Evolutionary conservation across 2,329 filamentous ascomycete genomes (phyloP).

Genomic region (Fusarium guadeloupense): DNA sequence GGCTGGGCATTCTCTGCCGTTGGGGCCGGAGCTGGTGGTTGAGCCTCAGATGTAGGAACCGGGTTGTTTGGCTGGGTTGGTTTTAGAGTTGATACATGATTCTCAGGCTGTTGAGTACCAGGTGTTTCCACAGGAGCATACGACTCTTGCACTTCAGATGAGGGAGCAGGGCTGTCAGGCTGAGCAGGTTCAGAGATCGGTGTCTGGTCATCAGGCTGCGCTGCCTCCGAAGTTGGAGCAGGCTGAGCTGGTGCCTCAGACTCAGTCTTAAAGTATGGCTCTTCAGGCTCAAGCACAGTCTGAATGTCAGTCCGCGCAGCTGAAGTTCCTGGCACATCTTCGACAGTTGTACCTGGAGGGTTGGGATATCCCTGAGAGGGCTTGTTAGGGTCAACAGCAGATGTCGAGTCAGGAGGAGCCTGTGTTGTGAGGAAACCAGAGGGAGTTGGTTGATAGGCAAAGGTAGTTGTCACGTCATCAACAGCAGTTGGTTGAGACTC

Average conservation of each 20-base stretch:
- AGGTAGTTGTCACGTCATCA: slow-evolving; percentile 7
- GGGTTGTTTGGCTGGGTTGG: slow-evolving; percentile 4
- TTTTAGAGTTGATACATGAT: background rate
- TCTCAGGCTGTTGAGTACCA: slow-evolving; percentile 10
- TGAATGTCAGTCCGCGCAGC: slow-evolving; percentile 13
- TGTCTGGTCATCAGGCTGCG: slow-evolving; percentile 8
- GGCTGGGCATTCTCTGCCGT: slow-evolving; percentile 1
- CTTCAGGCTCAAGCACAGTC: slow-evolving; percentile 29
- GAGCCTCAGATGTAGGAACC: background rate
- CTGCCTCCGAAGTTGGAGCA: slow-evolving; percentile 17
- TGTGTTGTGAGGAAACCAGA: slow-evolving; percentile 15
- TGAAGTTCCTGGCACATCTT: slow-evolving; percentile 4
- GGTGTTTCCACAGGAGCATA: slow-evolving; percentile 15
- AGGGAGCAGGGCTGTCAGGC: slow-evolving; percentile 7
- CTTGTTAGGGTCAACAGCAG: slow-evolving; percentile 13
- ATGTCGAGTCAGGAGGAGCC: slow-evolving; percentile 9
- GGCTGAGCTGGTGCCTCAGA: slow-evolving; percentile 15
- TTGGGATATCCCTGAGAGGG: slow-evolving; percentile 9
- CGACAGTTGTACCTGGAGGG: background rate
- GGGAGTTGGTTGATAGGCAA: slow-evolving; percentile 11
- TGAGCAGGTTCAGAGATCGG: slow-evolving; percentile 20
- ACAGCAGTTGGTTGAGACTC: slow-evolving; percentile 1
- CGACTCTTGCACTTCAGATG: slow-evolving; percentile 17
- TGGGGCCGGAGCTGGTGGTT: slow-evolving; percentile 16
- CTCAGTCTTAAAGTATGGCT: slow-evolving; percentile 11